Conservation (phyloP, 31 red algal genomes). For the Asparagopsis taxiformis region DNA sequence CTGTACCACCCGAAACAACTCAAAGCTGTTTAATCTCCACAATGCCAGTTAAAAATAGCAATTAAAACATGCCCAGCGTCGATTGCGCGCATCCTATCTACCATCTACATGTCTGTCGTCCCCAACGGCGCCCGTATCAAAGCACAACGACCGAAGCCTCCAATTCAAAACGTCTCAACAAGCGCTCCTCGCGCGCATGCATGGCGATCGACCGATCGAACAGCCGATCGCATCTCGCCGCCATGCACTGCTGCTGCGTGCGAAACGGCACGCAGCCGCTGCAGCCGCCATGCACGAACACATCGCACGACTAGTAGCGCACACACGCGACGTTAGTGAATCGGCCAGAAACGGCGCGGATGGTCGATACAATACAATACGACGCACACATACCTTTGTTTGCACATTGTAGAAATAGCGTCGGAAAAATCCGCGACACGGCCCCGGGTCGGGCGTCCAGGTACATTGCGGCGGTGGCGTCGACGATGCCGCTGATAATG, state of each 20-base stretch:
- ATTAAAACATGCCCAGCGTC: too few relatives aligned
- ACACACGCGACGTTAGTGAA: neutral
- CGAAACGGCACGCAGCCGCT: conserved; percentile 70
- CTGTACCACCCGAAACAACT: too few relatives aligned
- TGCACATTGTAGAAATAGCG: conserved; percentile 65
- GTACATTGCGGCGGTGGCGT: conserved; percentile 37
- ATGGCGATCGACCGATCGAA: neutral
- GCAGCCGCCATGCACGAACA: conserved; percentile 78
- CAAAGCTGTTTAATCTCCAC: too few relatives aligned
- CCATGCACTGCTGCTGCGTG: conserved; percentile 64
- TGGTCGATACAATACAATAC: neutral
- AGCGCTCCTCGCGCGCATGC: neutral
- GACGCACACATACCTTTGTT: conserved; percentile 45
- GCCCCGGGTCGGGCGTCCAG: conserved; percentile 60
- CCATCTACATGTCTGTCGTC: too few relatives aligned
- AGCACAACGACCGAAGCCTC: too few relatives aligned
- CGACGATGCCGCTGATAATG: too few relatives aligned
- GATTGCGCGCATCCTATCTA: too few relatives aligned
- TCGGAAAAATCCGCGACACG: conserved; percentile 74
- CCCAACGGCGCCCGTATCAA: too few relatives aligned
- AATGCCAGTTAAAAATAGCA: too few relatives aligned
- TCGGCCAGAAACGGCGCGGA: neutral
- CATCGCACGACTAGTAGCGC: conserved; percentile 34
- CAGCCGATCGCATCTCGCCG: conserved; percentile 58
- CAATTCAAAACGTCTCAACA: too few relatives aligned